phyloP scores from a whole-genome alignment of 2,329 filamentous ascomycete species.

The Cercospora sp. region DNA sequence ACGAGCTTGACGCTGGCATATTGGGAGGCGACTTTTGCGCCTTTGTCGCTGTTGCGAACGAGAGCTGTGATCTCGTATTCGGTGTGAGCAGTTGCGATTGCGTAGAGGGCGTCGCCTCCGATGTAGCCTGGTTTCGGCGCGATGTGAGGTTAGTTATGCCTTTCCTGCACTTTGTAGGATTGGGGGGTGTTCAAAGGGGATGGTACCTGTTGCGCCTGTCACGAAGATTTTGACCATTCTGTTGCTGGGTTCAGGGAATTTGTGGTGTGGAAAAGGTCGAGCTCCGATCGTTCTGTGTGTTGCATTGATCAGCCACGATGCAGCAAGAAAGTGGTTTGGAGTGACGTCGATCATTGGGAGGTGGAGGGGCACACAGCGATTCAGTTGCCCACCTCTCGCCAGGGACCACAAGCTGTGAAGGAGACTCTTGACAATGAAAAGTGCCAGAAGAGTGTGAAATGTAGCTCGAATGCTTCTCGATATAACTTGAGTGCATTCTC shows the following conservation, averaged over 20 bases:
- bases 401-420: neutral
- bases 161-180: neutral
- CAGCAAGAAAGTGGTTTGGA: neutral
- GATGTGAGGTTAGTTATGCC: neutral
- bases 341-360: neutral
- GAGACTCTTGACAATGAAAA: neutral
- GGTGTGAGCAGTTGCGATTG: constrained; percentile 48
- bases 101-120: constrained; percentile 49
- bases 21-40: constrained; percentile 46
- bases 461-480: neutral
- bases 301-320: neutral
- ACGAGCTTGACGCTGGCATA: constrained; percentile 55
- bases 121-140: constrained; percentile 37
- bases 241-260: neutral
- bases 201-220: constrained; percentile 24
- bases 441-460: neutral
- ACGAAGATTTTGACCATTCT: constrained; percentile 32
- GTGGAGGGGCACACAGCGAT: neutral
- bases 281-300: neutral
- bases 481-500: neutral
- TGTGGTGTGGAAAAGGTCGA: neutral
- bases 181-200: too few relatives aligned
- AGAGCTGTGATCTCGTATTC: constrained; percentile 54
- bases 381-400: neutral
- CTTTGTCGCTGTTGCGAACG: constrained; percentile 53